A percentile compares a stretch with the other conserved stretches of the same genome.
phyloP scores from a whole-genome alignment of 768 basidiomycete genomes.

The Lentinula guzmanii region DNA sequence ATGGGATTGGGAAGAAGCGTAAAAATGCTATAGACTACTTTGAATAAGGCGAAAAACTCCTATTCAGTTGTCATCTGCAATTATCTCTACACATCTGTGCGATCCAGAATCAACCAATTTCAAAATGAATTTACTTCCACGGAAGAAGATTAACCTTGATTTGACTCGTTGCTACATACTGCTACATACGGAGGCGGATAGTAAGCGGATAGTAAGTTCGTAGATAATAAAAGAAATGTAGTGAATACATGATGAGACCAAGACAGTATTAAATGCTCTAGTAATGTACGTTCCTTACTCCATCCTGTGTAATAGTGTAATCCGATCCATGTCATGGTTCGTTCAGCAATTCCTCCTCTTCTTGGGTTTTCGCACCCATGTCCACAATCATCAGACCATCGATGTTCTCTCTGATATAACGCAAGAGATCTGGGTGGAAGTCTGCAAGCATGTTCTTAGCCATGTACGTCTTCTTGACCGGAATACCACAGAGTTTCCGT shows the following conservation, averaged over 20 bases:
- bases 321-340: neutral
- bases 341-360: constrained; percentile 32
- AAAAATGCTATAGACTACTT: constrained; percentile 38
- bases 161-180: neutral
- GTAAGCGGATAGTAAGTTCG: neutral
- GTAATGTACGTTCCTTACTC: neutral
- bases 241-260: neutral
- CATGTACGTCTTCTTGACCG: constrained; percentile 28
- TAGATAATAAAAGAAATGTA: neutral
- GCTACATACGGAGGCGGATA: neutral
- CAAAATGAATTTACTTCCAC: neutral
- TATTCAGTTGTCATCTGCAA: neutral
- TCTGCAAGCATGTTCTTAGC: constrained; percentile 15
- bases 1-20: constrained; percentile 50
- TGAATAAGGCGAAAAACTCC: neutral
- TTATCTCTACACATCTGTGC: neutral
- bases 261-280: neutral
- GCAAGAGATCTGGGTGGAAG: neutral
- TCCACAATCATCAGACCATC: constrained; percentile 15
- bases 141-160: neutral
- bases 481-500: constrained; percentile 22
- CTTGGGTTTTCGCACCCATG: constrained; percentile 35
- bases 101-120: neutral
- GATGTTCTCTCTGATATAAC: constrained; percentile 4
- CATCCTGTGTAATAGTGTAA: neutral